Evolutionary conservation across 352 stramenopile species (phyloP).

Genomic region (Globisporangium megalacanthum): DNA sequence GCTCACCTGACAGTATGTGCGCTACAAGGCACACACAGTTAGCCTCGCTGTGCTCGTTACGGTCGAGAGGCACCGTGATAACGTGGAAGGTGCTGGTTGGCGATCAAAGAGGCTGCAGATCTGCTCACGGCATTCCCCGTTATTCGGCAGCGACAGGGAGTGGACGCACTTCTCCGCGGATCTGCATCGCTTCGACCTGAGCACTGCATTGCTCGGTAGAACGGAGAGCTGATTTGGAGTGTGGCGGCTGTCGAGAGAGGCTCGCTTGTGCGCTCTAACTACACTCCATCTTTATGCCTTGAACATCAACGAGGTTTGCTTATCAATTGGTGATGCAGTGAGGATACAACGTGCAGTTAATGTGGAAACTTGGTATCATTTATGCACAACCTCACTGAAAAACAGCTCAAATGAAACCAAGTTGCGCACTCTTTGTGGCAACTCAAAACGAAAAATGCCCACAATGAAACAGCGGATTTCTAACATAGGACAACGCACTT

Average conservation of each 20-base stretch:
- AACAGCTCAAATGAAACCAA: too few species aligned
- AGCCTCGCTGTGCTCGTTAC: not conserved
- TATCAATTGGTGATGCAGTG: too few species aligned
- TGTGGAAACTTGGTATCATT: too few species aligned
- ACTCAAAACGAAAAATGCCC: too few species aligned
- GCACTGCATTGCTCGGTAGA: not conserved
- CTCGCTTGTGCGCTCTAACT: not conserved
- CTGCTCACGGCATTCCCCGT: not conserved
- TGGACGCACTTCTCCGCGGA: not conserved
- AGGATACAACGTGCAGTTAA: too few species aligned
- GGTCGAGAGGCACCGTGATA: not conserved
- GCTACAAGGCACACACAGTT: not conserved
- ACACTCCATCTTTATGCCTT: too few species aligned
- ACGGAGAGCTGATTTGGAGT: not conserved
- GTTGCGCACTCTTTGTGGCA: too few species aligned
- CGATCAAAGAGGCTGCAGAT: not conserved
- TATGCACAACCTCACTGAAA: too few species aligned
- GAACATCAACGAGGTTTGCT: too few species aligned
- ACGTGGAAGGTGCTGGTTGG: not conserved
- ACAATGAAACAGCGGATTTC: too few species aligned
- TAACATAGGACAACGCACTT: too few species aligned
- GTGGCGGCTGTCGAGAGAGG: not conserved
- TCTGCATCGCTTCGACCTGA: not conserved
- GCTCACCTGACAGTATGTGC: not conserved
- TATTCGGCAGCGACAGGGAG: not conserved